A percentile compares a stretch with the other conserved stretches of the same genome.
These are phyloP conservation scores for Dactylonectria estremocensis DNA, from an alignment of 2,329 filamentous ascomycete genomes.

Conservation along the genomic window DNA sequence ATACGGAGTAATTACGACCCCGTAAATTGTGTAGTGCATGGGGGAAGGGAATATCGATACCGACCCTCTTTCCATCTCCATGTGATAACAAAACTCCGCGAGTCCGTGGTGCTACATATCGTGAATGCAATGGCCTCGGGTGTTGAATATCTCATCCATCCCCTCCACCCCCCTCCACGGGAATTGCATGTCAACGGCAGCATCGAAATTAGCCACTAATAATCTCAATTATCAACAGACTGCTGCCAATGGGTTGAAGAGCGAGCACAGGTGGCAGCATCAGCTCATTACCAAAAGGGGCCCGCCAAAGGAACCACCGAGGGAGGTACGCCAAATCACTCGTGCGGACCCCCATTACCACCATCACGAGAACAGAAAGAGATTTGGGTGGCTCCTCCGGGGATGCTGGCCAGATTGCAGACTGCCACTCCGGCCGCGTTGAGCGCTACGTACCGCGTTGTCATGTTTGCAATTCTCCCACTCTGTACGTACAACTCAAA, in stretches of 20 bases:
- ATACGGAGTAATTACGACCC: background rate
- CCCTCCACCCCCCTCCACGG: background rate
- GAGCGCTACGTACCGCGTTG: background rate
- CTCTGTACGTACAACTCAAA: constrained; percentile 3
- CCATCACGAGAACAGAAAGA: constrained; percentile 35
- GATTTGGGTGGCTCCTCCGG: constrained; percentile 26
- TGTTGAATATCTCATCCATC: background rate
- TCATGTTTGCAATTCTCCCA: too few species aligned
- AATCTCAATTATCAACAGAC: constrained; percentile 12
- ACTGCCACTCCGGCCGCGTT: background rate
- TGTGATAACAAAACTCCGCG: background rate
- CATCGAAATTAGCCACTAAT: constrained; percentile 4
- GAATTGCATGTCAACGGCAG: background rate
- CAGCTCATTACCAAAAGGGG: constrained; percentile 39
- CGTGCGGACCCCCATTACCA: constrained; percentile 36
- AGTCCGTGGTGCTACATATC: background rate
- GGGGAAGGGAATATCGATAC: background rate
- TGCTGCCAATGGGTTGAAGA: background rate
- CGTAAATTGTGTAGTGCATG: background rate
- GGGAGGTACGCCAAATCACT: constrained; percentile 29
- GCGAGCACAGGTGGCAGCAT: constrained; percentile 18
- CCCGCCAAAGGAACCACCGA: constrained; percentile 20
- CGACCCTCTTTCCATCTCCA: background rate
- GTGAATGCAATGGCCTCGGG: background rate
- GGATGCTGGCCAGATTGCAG: constrained; percentile 15